Conservation (phyloP, 2,329 filamentous ascomycete genomes). For the Sordariomycetes sp. region DNA sequence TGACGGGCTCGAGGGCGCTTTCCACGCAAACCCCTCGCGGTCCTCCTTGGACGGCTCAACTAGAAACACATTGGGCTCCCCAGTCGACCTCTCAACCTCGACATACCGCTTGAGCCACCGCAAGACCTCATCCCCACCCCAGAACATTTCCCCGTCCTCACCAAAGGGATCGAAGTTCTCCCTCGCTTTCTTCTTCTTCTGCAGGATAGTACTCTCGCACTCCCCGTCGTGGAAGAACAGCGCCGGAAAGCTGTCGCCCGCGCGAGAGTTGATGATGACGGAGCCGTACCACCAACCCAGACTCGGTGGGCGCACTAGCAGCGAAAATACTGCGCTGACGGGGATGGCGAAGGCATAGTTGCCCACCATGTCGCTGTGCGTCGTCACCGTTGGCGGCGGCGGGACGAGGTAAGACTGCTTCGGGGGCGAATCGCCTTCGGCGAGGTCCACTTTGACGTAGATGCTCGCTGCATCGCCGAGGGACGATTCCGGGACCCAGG, state of each 20-base stretch:
- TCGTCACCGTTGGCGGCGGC: slow-evolving; percentile 75
- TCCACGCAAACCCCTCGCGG: slow-evolving; percentile 65
- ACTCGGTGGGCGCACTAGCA: slow-evolving; percentile 83
- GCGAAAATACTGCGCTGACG: slow-evolving; percentile 78
- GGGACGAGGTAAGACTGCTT: slow-evolving; percentile 85
- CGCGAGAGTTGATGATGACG: slow-evolving; percentile 80
- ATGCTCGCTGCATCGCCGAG: slow-evolving; percentile 78
- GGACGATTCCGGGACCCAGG: slow-evolving; percentile 85
- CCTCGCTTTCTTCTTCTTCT: slow-evolving; percentile 75
- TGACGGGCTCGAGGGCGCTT: slow-evolving; percentile 37
- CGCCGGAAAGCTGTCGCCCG: slow-evolving; percentile 87
- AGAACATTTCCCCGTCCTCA: slow-evolving; percentile 79
- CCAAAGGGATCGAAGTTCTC: slow-evolving; percentile 89
- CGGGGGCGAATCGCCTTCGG: slow-evolving; percentile 69
- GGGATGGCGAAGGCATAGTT: slow-evolving; percentile 89
- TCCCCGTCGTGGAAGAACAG: slow-evolving; percentile 97
- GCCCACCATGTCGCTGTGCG: slow-evolving; percentile 59
- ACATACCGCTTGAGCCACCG: slow-evolving; percentile 84
- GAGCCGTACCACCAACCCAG: slow-evolving; percentile 98
- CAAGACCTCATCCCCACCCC: slow-evolving; percentile 93
- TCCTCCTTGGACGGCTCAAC: slow-evolving; percentile 83
- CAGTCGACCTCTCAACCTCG: slow-evolving; percentile 68
- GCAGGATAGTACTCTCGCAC: slow-evolving; percentile 88
- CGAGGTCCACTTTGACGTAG: slow-evolving; percentile 92
- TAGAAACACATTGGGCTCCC: slow-evolving; percentile 84